Percentiles rank a stretch among this genome's conserved stretches.
Conservation (phyloP, 306 rosid genomes). For the Styphnolobium japonicum region DNA sequence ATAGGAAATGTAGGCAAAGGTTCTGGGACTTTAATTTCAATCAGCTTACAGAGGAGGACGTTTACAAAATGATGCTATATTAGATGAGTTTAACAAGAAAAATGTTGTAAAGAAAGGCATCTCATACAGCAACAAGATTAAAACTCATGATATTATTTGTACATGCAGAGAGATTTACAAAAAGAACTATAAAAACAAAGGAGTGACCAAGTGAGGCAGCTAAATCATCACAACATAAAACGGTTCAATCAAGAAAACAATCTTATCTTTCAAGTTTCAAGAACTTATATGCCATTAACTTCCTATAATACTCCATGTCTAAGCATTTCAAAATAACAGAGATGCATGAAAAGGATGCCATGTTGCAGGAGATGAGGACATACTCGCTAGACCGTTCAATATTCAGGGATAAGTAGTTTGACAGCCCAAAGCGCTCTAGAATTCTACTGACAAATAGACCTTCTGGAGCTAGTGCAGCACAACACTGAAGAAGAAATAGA, state of each 20-base stretch:
- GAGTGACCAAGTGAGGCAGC: neutral
- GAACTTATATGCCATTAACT: neutral
- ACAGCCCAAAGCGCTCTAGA: conserved; percentile 79
- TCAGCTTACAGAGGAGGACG: neutral
- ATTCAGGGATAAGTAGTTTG: conserved; percentile 66
- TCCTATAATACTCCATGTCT: neutral
- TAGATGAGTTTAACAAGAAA: neutral
- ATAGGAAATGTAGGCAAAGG: neutral
- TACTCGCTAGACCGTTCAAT: conserved; percentile 72
- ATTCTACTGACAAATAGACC: conserved; percentile 74
- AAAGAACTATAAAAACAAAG: neutral
- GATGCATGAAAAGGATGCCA: conserved; percentile 17
- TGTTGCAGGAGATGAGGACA: conserved; percentile 28
- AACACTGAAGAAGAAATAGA: conserved; percentile 95
- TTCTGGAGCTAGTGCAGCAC: conserved; percentile 91
- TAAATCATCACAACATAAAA: neutral
- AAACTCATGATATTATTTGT: neutral
- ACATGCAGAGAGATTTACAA: neutral
- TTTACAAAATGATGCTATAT: neutral
- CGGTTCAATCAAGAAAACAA: neutral
- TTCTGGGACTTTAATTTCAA: neutral
- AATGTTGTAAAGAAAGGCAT: neutral
- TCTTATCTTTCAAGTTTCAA: conserved; percentile 2
- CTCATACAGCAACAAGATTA: neutral
- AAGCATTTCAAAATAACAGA: conserved; percentile 6